Evolutionary conservation across 1,139 yeast genomes (phyloP), one percentile per base, ranked within the genome.

Genomic region (Blastobotrys arbuscula): DNA sequence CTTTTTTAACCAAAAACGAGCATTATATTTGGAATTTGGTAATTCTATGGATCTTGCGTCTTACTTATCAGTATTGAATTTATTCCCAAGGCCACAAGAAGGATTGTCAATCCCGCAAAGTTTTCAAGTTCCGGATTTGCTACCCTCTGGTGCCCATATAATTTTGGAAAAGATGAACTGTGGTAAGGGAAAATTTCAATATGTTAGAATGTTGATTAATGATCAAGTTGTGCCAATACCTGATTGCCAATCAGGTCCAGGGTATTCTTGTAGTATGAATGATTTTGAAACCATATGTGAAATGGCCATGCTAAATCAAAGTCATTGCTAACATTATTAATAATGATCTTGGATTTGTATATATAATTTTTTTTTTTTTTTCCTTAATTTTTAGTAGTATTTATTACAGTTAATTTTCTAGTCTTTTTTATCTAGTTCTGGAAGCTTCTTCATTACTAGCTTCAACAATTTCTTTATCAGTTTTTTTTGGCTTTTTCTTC

Each of bases 141-240:
- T 72, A 13, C 83, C 84, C 20, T 76, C 75, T 77, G 82, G 45
- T 4, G 78, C 77, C 2, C 68, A 79, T 49, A 60, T 77, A 19
- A 63, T 75, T 33, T 64, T 76, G 30, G 84, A 79, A 58, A 70
- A 75, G 54, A 66, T 73, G 54, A 60, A 58, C 20, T 76, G 79
- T 56, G 18, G 16, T 2, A 19, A 19, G 53, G 39, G 37, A 33
- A 44, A 45, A 34, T 47, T 46, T 31, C n/a, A n/a, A n/a, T 77
- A 66, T 55, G 74, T 79, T 2, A 67, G 84, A 54, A 68, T 72
- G 40, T 58, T 78, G 18, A 67, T 78, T 42, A 79, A 79, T 58
- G 82, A 77, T 53, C 79, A 82, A 1, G 82, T 79, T 2, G 62
- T 74, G 30, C 84, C 84, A 1, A 62, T 78, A 31, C 68, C 70